Conservation (phyloP, 2,329 filamentous ascomycete species). For the Cladophialophora yegresii region DNA sequence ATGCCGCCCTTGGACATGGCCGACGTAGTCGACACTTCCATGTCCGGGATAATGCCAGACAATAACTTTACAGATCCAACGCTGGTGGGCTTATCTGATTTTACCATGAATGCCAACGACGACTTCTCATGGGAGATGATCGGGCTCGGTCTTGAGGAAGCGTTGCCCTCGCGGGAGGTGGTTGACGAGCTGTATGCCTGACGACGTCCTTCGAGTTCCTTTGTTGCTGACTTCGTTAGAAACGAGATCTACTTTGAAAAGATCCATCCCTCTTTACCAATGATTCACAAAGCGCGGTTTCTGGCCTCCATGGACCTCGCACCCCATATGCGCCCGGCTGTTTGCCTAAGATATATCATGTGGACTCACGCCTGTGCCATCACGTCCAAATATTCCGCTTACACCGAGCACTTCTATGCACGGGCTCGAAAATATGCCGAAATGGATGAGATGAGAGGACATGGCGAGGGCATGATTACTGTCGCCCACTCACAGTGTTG, state of each 20-base stretch:
- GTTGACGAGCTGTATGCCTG: constrained; percentile 75
- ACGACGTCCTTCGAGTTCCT: not conserved
- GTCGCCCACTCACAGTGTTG: constrained; percentile 85
- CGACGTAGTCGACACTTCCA: constrained; percentile 18
- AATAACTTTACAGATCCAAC: constrained; percentile 28
- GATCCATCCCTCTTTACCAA: constrained; percentile 78
- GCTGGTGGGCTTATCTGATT: constrained; percentile 29
- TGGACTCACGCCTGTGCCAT: constrained; percentile 91
- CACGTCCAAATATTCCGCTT: constrained; percentile 73
- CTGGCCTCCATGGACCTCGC: constrained; percentile 85
- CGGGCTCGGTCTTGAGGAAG: constrained; percentile 76
- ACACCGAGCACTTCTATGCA: constrained; percentile 88
- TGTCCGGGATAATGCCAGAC: constrained; percentile 24
- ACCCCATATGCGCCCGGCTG: constrained; percentile 80
- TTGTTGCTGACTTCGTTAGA: constrained; percentile 46
- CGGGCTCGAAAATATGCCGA: constrained; percentile 88
- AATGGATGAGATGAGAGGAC: constrained; percentile 84
- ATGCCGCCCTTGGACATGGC: constrained; percentile 23
- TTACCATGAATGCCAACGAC: constrained; percentile 36
- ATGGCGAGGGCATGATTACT: constrained; percentile 84
- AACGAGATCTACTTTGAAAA: constrained; percentile 89
- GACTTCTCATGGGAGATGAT: constrained; percentile 83
- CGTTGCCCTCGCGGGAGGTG: constrained; percentile 73
- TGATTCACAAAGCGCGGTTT: constrained; percentile 88
- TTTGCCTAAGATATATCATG: constrained; percentile 89